Percentiles rank a stretch among this genome's conserved stretches.
phyloP scores from a whole-genome alignment of 2,329 filamentous ascomycete species.

The Aureobasidium sp. region DNA sequence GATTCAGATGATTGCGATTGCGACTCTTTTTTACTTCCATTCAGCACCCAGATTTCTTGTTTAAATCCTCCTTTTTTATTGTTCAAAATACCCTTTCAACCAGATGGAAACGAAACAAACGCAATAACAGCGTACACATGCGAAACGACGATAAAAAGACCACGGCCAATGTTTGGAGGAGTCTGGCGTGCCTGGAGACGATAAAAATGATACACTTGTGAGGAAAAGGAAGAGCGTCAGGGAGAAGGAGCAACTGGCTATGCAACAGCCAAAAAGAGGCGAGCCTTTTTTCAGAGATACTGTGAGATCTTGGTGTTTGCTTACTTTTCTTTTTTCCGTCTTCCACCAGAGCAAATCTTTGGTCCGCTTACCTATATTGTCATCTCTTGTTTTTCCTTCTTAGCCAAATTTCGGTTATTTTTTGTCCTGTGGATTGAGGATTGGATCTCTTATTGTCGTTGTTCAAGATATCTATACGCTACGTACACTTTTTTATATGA shows the following conservation, averaged over 20 bases:
- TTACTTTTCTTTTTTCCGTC: not conserved
- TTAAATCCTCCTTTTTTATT: conserved; percentile 15
- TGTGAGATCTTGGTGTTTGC: not conserved
- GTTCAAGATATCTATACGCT: not conserved
- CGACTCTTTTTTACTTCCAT: conserved; percentile 7
- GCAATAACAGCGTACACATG: not conserved
- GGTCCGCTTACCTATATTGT: not conserved
- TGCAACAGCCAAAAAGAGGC: not conserved
- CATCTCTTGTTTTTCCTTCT: not conserved
- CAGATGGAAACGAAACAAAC: not conserved
- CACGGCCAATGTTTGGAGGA: not conserved
- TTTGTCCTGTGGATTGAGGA: not conserved
- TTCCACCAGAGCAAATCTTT: not conserved
- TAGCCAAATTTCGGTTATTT: not conserved
- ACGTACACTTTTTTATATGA: not conserved
- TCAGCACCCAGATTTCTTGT: not conserved
- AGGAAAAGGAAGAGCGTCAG: not conserved
- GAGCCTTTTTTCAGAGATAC: not conserved
- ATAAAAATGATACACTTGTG: not conserved
- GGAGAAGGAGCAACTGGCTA: not conserved
- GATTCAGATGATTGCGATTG: conserved; percentile 68
- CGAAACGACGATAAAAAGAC: not conserved
- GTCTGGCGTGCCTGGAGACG: conserved; percentile 7
- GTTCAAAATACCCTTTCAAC: conserved; percentile 13
- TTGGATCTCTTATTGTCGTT: not conserved